phyloP scores from a whole-genome alignment of 2,329 filamentous ascomycete species.

The Aspergillus fumigatiaffinis region DNA sequence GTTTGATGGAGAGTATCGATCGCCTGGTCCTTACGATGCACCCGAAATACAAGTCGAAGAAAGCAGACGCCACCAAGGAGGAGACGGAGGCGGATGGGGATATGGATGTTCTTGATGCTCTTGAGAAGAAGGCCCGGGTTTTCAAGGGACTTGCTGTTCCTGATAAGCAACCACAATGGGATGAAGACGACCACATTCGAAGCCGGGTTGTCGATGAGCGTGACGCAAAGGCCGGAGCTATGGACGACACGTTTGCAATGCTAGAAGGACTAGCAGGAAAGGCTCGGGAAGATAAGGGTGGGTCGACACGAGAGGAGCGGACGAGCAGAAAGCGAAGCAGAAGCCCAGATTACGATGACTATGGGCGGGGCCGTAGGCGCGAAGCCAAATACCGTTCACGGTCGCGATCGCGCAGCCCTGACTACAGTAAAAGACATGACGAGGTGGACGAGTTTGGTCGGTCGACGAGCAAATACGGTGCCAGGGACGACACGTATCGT shows the following conservation, averaged over 20 bases:
- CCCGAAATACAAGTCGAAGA: slow-evolving; percentile 71
- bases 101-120: slow-evolving; percentile 39
- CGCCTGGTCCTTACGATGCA: slow-evolving; percentile 85
- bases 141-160: slow-evolving; percentile 87
- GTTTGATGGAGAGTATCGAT: slow-evolving; percentile 86
- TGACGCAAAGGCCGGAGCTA: slow-evolving; percentile 56
- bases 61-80: slow-evolving; percentile 26
- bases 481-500: slow-evolving; percentile 34
- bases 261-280: slow-evolving; percentile 81
- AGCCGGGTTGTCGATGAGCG: slow-evolving; percentile 28
- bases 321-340: slow-evolving; percentile 51
- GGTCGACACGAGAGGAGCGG: slow-evolving; percentile 30
- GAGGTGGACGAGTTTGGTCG: slow-evolving; percentile 60
- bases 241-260: slow-evolving; percentile 90
- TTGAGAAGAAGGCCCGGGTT: slow-evolving; percentile 75
- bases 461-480: slow-evolving; percentile 38
- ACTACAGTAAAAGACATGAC: slow-evolving; percentile 42
- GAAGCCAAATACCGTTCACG: slow-evolving; percentile 45
- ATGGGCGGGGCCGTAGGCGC: slow-evolving; percentile 44
- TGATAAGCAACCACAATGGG: slow-evolving; percentile 62
- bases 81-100: slow-evolving; percentile 41
- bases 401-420: slow-evolving; percentile 49
- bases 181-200: slow-evolving; percentile 45
- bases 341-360: slow-evolving; percentile 49
- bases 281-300: slow-evolving; percentile 39